Evolutionary conservation across 177 flowering plant species (phyloP).

Genomic region (Vitis hybrid): DNA sequence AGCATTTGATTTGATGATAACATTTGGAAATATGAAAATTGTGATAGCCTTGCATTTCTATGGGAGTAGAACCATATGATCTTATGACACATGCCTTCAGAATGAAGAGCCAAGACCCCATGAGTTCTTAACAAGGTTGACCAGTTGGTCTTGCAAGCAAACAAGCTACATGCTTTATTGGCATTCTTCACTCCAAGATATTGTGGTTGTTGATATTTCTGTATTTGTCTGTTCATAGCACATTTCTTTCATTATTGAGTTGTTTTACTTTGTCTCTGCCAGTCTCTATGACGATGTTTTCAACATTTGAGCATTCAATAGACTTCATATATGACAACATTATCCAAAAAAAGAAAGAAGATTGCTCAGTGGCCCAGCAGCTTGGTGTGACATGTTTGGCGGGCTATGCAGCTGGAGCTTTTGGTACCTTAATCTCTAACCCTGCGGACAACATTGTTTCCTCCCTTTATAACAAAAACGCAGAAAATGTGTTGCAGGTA

Average conservation of each 20-base stretch:
- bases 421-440: slow-evolving; percentile 75
- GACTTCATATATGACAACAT: slow-evolving; percentile 48
- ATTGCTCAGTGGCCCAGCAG: slow-evolving; percentile 80
- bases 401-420: slow-evolving; percentile 83
- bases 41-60: too few relatives aligned
- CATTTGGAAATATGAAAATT: too few relatives aligned
- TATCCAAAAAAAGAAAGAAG: slow-evolving; percentile 66
- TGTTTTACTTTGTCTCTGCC: slow-evolving; percentile 22
- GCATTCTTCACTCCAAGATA: too few relatives aligned
- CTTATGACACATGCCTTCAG: too few relatives aligned
- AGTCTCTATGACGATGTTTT: slow-evolving; percentile 90
- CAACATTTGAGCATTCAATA: slow-evolving; percentile 94
- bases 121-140: too few relatives aligned
- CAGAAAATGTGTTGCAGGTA: slow-evolving; percentile 59
- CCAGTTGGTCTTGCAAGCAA: too few relatives aligned
- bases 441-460: slow-evolving; percentile 88
- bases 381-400: slow-evolving; percentile 86
- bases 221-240: too few relatives aligned
- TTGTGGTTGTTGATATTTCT: too few relatives aligned
- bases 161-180: too few relatives aligned
- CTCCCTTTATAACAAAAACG: slow-evolving; percentile 69
- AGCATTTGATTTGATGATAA: too few relatives aligned
- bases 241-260: neutral
- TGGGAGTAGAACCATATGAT: too few relatives aligned
- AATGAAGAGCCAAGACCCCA: too few relatives aligned